Base-by-base conservation (phyloP, 2,329 filamentous ascomycete species). In the Atkinsonella hypoxylon region DNA sequence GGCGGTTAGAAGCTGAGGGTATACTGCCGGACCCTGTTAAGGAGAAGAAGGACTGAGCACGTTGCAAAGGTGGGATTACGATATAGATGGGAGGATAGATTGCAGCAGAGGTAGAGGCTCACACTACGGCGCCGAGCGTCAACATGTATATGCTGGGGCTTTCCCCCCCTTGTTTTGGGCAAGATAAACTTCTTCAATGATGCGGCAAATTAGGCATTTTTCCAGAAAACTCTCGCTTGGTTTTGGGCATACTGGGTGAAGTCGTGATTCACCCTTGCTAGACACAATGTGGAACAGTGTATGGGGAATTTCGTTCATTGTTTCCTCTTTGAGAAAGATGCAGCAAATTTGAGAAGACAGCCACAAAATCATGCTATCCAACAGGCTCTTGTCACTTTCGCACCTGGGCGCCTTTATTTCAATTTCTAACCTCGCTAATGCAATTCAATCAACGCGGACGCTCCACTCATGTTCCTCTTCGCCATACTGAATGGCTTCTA, bases 381-480 rank as follows among this genome's bases (percentile, higher is more conserved):
- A 39, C 40, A 18, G 12, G 18, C 15, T 45, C 9, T 45, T 26
- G 45, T 12, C 34, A 45, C 26, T 15, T n/a, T 32, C 39, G 42
- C 34, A 50, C 20, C 48, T 26, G 40, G 32, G 22, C 47, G 30
- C 47, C 34, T 46, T 18, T 31, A 40, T 31, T 26, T 26, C 17
- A 30, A 15, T 36, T 13, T 17, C 31, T 17, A 36, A 41, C 43
- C 39, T 42, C 47, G 39, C 40, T 30, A 8, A 15, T 51, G n/a
- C 31, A 44, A 46, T 20, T 51, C 41, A 48, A 42, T 59, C 63
- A 62, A 70, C 48, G 49, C 72, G 58, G 60, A 82, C 83, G 76
- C 90, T 96, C 93, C 93, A 98, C 57, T 83, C 78, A 67, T 96
- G 89, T 65, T 88, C 80, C 69, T 91, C 86, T 57, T 96, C 90